Percentiles rank a stretch among this genome's conserved stretches.
phyloP scores from a whole-genome alignment of 306 rosid species.

The Cucumis hystrix region DNA sequence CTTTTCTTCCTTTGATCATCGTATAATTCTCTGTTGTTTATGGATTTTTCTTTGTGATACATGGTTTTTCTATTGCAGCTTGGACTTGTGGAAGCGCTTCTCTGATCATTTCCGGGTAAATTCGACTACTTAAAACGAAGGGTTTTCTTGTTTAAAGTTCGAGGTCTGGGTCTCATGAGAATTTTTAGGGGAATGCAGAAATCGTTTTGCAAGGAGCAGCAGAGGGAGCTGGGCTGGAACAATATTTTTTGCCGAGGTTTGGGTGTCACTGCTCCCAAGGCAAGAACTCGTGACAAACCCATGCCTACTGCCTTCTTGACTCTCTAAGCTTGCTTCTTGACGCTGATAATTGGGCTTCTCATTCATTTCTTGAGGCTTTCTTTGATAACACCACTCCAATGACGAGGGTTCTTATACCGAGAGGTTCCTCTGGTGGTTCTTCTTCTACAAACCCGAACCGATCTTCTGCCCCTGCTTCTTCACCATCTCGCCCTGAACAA shows the following conservation, averaged over 20 bases:
- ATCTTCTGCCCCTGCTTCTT: conserved; percentile 33
- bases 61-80: conserved; percentile 42
- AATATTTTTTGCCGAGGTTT: conserved; percentile 64
- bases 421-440: conserved; percentile 56
- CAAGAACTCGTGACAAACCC: conserved; percentile 79
- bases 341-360: neutral
- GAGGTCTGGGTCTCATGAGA: conserved; percentile 96
- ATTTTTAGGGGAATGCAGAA: conserved; percentile 99
- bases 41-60: conserved; percentile 24
- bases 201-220: conserved; percentile 69
- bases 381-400: conserved; percentile 16
- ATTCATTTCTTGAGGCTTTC: neutral
- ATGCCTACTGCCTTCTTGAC: conserved; percentile 11
- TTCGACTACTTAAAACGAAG: conserved; percentile 40
- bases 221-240: conserved; percentile 41
- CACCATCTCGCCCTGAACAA: conserved; percentile 38
- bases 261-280: conserved; percentile 81
- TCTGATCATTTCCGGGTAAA: conserved; percentile 32
- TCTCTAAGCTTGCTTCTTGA: conserved; percentile 15
- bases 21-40: neutral
- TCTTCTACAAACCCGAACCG: conserved; percentile 59
- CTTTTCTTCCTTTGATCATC: neutral
- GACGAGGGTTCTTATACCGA: conserved; percentile 72
- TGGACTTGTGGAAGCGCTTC: conserved; percentile 16
- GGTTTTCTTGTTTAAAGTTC: conserved; percentile 73